A percentile compares a stretch with the other conserved stretches of the same genome.
Conservation (phyloP, 805 yeast genomes). For the Kazachstania bromeliacearum region DNA sequence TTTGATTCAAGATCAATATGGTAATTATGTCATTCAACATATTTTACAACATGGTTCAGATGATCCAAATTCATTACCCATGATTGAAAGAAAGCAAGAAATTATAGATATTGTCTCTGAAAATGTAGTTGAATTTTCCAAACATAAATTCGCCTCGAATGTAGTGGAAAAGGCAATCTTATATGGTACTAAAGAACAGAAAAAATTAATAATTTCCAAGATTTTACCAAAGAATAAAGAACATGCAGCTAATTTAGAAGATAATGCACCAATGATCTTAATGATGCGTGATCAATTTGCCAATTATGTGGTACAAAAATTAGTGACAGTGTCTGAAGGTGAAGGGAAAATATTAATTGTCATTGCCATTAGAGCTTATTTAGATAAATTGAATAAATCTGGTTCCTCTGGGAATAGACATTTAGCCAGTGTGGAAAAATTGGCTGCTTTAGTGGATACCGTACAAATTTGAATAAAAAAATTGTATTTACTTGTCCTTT, state of each 20-base stretch:
- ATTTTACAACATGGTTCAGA: slow-evolving; percentile 50
- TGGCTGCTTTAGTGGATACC: slow-evolving; percentile 27
- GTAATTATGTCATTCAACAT: slow-evolving; percentile 96
- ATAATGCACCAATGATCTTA: slow-evolving; percentile 62
- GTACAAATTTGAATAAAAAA: slow-evolving; percentile 13
- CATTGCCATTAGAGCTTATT: slow-evolving; percentile 65
- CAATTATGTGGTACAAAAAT: slow-evolving; percentile 90
- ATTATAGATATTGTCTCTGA: slow-evolving; percentile 63
- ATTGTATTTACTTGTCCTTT: not conserved
- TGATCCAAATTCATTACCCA: slow-evolving; percentile 32
- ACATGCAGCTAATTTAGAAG: slow-evolving; percentile 41
- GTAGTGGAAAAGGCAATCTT: slow-evolving; percentile 92
- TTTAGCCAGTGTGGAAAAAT: slow-evolving; percentile 31
- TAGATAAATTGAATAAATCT: slow-evolving; percentile 41
- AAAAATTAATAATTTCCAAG: slow-evolving; percentile 52
- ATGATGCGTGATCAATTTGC: slow-evolving; percentile 99
- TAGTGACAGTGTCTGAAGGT: slow-evolving; percentile 72
- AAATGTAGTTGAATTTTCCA: slow-evolving; percentile 71
- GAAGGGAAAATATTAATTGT: slow-evolving; percentile 62
- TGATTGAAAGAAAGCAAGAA: slow-evolving; percentile 24
- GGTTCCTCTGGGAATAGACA: slow-evolving; percentile 29
- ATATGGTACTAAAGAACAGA: slow-evolving; percentile 55
- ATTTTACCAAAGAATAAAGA: slow-evolving; percentile 48
- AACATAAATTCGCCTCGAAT: slow-evolving; percentile 94
- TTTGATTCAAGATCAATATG: slow-evolving; percentile 91